Base-by-base conservation (phyloP, 2,329 filamentous ascomycete species). In the Trichoderma harzianum region DNA sequence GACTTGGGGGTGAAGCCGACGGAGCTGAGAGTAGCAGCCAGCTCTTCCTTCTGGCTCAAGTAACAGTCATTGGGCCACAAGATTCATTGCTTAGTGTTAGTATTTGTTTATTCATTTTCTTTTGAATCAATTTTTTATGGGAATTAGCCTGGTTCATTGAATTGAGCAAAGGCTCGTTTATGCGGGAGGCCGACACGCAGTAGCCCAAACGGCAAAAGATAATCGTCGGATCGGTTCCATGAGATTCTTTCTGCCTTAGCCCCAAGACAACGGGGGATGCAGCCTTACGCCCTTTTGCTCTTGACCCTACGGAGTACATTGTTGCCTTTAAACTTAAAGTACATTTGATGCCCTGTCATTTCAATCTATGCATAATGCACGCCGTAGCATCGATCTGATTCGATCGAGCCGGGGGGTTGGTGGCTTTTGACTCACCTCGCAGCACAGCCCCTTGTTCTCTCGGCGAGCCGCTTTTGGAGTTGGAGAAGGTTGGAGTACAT, bases 211-310 rank as follows among this genome's bases (percentile, higher is more conserved):
- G 53, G 53, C 24, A 57, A 57, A 57, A 30, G 24, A 57, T 18
- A 16, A 7, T n/a, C n/a, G 24, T 28, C 60, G 36, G 60, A 63
- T 63, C 36, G 34, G 36, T 43, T 63, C 36, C 34, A 63, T n/a
- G 34, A n/a, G 34, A 57, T 26, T 26, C 64, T 43, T 39, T 58
- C 53, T 58, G 51, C 64, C 64, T 47, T 47, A 47, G 26, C 26
- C 14, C 11, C 47, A 65, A 53, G 63, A 26, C 65, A 32, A 16
- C 34, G 18, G 36, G 24, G 24, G 21, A 61, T 60, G 55, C 55
- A 69, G 65, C 65, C 53, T 60, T 69, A 61, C 65, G 65, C 65
- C 65, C 65, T 69, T 69, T 61, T 32, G 55, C 16, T 28, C 5
- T 36, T 36, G 34, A 36, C 34, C 14, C 2, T 36, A 16, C 34